Conservation (phyloP, 768 basidiomycete species). For the Boletus vinaceobasis region DNA sequence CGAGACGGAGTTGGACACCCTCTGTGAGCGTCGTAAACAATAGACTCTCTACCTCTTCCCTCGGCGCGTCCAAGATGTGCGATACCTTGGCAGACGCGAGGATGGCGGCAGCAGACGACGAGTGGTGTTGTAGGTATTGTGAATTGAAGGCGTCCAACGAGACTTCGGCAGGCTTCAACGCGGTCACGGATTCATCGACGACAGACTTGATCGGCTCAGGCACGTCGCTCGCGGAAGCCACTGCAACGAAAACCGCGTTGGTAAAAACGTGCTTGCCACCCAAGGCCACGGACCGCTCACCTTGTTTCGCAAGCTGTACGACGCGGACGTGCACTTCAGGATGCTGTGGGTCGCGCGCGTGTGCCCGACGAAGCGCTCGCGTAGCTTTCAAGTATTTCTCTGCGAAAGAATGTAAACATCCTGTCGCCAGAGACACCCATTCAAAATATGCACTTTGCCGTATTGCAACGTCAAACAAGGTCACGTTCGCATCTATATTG, state of each 20-base stretch:
- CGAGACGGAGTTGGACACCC: slow-evolving; percentile 42
- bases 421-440: background rate
- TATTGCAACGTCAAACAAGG: slow-evolving; percentile 76
- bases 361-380: slow-evolving; percentile 59
- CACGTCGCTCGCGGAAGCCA: slow-evolving; percentile 41
- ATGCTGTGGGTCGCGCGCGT: slow-evolving; percentile 48
- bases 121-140: slow-evolving; percentile 68
- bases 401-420: slow-evolving; percentile 27
- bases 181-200: slow-evolving; percentile 44
- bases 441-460: slow-evolving; percentile 61
- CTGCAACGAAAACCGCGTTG: slow-evolving; percentile 30
- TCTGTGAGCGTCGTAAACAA: slow-evolving; percentile 48
- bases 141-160: slow-evolving; percentile 68
- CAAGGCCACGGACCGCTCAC: slow-evolving; percentile 33
- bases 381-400: slow-evolving; percentile 81
- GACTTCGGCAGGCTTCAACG: slow-evolving; percentile 54
- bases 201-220: slow-evolving; percentile 48
- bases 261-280: background rate
- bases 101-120: slow-evolving; percentile 47
- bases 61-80: slow-evolving; percentile 42
- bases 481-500: slow-evolving; percentile 69
- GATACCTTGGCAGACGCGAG: slow-evolving; percentile 64
- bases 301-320: slow-evolving; percentile 55
- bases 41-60: slow-evolving; percentile 58
- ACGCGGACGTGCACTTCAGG: slow-evolving; percentile 72